Evolutionary conservation across 1,139 yeast species (phyloP).

Genomic region (Magnusiomyces magnusii): DNA sequence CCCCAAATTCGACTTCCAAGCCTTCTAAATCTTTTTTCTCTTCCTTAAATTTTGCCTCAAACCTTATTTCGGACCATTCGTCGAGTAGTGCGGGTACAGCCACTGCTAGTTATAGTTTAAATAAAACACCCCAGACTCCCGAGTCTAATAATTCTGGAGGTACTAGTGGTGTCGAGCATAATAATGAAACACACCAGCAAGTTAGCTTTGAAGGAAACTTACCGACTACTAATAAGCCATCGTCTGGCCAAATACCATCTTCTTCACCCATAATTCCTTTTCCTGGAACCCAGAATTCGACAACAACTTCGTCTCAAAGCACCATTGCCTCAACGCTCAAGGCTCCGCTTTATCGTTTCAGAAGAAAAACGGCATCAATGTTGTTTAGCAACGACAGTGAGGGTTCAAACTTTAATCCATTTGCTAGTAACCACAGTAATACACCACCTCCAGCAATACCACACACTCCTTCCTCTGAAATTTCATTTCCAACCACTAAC

Average conservation of each 20-base stretch:
- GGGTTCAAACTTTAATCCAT: conserved; percentile 2
- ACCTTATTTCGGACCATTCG: conserved; percentile 3
- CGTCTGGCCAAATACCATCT: neutral
- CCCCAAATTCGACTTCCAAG: neutral
- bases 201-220: neutral
- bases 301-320: neutral
- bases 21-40: conserved; percentile 2
- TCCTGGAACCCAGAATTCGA: neutral
- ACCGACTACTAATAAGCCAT: neutral
- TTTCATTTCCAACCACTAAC: neutral
- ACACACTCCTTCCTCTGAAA: conserved; percentile 4
- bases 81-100: neutral
- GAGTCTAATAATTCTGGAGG: neutral
- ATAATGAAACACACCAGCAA: neutral
- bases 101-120: neutral
- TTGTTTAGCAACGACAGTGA: conserved; percentile 16
- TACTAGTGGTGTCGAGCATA: neutral
- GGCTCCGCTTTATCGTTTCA: conserved; percentile 17
- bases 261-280: neutral
- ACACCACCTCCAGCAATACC: neutral
- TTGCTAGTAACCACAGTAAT: conserved; percentile 6
- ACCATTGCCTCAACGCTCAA: conserved; percentile 11
- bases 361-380: conserved; percentile 19
- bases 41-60: neutral
- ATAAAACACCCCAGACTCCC: neutral